A percentile compares a stretch with the other conserved stretches of the same genome.
These are phyloP conservation scores for Wickerhamia fluorescens DNA, from an alignment of 805 yeast species.

Conservation along the genomic window DNA sequence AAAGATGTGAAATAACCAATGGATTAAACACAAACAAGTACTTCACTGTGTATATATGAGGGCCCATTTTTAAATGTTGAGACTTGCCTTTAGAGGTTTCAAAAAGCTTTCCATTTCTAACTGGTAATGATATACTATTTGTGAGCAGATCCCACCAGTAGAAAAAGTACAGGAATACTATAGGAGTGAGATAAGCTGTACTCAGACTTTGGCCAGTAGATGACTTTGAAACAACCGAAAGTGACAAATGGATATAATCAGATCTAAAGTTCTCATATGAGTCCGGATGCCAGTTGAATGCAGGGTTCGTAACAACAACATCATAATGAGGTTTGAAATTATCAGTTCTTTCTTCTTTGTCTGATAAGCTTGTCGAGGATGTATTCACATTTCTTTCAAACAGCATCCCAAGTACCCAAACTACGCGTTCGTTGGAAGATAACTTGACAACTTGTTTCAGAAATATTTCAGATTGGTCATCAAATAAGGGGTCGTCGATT, in stretches of 20 bases:
- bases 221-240: constrained; percentile 30
- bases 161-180: constrained; percentile 31
- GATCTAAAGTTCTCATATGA: constrained; percentile 78
- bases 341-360: constrained; percentile 36
- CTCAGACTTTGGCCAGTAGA: constrained; percentile 24
- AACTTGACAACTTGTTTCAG: constrained; percentile 48
- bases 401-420: constrained; percentile 70
- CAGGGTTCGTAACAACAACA: constrained; percentile 53
- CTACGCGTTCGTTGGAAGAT: constrained; percentile 50
- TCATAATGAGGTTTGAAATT: constrained; percentile 58
- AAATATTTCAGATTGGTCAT: constrained; percentile 23
- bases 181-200: constrained; percentile 32
- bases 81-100: constrained; percentile 10
- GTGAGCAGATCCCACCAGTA: constrained; percentile 37
- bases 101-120: constrained; percentile 30
- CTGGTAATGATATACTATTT: constrained; percentile 26
- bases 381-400: constrained; percentile 55
- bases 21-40: constrained; percentile 36
- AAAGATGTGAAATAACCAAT: constrained; percentile 30
- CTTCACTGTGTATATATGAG: constrained; percentile 35
- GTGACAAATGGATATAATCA: constrained; percentile 60
- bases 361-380: constrained; percentile 23
- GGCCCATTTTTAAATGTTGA: constrained; percentile 29
- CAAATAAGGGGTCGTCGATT: constrained; percentile 11
- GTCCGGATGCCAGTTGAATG: constrained; percentile 55